A percentile compares a stretch with the other conserved stretches of the same genome.
These are phyloP conservation scores for Astragalus membranaceus DNA, from an alignment of 306 rosid genomes.

Conservation along the genomic window DNA sequence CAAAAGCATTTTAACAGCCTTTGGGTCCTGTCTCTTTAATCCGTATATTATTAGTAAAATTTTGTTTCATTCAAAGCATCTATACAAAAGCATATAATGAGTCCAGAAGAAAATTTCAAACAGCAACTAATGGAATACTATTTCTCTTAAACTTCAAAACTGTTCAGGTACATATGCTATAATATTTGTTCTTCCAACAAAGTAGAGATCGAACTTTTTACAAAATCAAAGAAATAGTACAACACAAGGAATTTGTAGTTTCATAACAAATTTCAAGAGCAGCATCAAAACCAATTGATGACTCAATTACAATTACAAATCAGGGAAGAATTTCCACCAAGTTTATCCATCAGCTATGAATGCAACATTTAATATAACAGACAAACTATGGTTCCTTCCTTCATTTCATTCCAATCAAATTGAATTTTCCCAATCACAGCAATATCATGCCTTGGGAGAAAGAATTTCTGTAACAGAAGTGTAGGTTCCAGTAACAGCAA, in stretches of 20 bases:
- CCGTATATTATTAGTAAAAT: background rate
- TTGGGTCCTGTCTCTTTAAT: background rate
- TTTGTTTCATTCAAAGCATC: background rate
- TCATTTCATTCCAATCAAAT: background rate
- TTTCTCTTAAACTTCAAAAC: background rate
- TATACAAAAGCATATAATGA: background rate
- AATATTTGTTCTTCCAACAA: background rate
- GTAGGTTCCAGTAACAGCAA: conserved; percentile 53
- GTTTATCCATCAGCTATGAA: conserved; percentile 14
- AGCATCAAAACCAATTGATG: conserved; percentile 1
- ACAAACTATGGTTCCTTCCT: conserved; percentile 15
- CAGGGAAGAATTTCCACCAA: conserved; percentile 25
- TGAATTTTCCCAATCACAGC: background rate
- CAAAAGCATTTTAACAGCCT: too few relatives aligned
- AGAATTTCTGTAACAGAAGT: conserved; percentile 43
- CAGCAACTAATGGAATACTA: background rate
- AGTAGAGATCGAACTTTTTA: background rate
- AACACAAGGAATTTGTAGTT: background rate
- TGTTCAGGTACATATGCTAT: background rate
- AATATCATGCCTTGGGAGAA: conserved; percentile 37
- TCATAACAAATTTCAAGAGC: background rate
- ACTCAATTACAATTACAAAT: background rate
- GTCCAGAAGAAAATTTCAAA: background rate
- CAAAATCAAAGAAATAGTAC: background rate
- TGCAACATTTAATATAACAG: background rate